Evolutionary conservation across 805 yeast species (phyloP), one percentile per base, ranked within the genome.

Genomic region (Debaryomyces castellii): DNA sequence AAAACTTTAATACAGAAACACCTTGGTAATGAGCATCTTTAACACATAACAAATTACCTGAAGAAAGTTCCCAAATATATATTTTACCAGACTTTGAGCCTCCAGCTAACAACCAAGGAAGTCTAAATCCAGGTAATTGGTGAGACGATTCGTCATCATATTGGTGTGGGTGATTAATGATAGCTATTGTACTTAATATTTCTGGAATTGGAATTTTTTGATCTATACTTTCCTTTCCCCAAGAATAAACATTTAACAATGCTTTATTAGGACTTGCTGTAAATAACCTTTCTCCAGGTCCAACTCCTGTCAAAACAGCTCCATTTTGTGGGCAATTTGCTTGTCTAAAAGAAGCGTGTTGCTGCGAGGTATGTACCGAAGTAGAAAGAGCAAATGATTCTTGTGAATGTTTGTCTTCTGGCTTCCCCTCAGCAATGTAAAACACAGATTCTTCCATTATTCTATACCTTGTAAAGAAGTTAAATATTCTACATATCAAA

Each of bases 131-230:
- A 4, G 82, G 76, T 17, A 63, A 58, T 12, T 49, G 58, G 6
- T 9, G 51, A 53, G 12, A 44, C 12, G 22, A 7, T 21, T 35
- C 38, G 11, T 12, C 7, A 35, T 35, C 38, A 16, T 23, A 17
- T 14, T 23, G 28, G 54, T 69, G 46, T 34, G 68, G 55, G 56
- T 69, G 62, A 61, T 67, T 43, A 59, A 71, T 53, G 68, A 80
- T 55, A 0, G 78, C 69, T 40, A 89, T 55, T 58, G 89, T 80
- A 11, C 78, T 66, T 34, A 91, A 64, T 43, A 80, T 81, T 63
- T 89, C 97, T 0, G 97, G 96, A 11, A 91, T 72, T 0, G 96
- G 94, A 34, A 91, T 74, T 55, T 85, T 74, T 68, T 90, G 94
- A 53, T 87, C 89, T 5, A 83, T 78, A 25, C 88, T 72, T 74